Evolutionary conservation across 106 monocot genomes (phyloP).

Genomic region (Platanthera guangdongensis): DNA sequence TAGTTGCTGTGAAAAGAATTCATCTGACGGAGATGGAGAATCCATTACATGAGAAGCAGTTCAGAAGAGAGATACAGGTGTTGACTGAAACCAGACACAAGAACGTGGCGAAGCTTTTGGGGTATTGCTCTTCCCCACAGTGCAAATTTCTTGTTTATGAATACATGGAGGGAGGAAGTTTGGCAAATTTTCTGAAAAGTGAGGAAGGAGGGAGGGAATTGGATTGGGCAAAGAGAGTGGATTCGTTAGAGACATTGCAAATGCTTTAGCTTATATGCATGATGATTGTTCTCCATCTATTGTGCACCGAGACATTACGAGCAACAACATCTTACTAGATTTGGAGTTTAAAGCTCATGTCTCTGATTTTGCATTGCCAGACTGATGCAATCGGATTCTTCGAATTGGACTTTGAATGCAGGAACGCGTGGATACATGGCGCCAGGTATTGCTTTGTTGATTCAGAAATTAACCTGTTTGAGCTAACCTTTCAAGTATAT

Average conservation of each 20-base stretch:
- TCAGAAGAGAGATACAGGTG: constrained; percentile 17
- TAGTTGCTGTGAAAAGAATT: constrained; percentile 25
- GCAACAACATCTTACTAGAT: constrained; percentile 34
- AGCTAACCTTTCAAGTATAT: too few relatives aligned
- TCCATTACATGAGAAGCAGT: neutral
- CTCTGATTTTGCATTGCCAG: constrained; percentile 33
- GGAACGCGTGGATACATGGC: constrained; percentile 46
- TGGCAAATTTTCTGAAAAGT: constrained; percentile 6
- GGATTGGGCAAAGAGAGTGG: constrained; percentile 25
- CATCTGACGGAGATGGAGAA: constrained; percentile 6
- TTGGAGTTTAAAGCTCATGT: constrained; percentile 17
- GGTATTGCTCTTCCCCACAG: constrained; percentile 18
- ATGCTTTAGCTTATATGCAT: constrained; percentile 37
- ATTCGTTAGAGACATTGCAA: constrained; percentile 20
- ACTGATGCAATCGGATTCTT: constrained; percentile 28
- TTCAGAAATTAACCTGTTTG: too few relatives aligned
- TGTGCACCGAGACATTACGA: constrained; percentile 33
- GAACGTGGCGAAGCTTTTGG: constrained; percentile 32
- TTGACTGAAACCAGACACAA: constrained; percentile 25
- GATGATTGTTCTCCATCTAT: constrained; percentile 32
- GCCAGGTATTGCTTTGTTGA: constrained; percentile 21
- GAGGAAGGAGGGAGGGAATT: constrained; percentile 7
- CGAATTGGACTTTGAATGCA: constrained; percentile 29
- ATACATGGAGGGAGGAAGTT: constrained; percentile 31
- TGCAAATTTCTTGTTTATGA: constrained; percentile 27